Base-by-base conservation (phyloP, 352 stramenopile genomes). In the Elongisporangium anandrum region DNA sequence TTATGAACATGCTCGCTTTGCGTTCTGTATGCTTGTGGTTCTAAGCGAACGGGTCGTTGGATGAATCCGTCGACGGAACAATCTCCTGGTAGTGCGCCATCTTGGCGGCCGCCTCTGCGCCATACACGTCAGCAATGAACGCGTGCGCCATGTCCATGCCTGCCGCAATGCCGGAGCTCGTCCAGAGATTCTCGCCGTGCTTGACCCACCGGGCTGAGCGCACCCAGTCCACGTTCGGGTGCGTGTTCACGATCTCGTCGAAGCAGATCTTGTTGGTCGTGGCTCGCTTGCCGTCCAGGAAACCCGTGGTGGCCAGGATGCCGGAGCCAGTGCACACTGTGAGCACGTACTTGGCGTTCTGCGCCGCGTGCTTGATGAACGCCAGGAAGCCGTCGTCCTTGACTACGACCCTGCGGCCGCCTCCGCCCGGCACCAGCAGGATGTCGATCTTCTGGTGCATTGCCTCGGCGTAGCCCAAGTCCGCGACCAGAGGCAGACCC, bases 241-340 rank as follows among this genome's bases (percentile, higher is more conserved):
- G 59, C 17, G 61, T 45, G 17, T 60, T 20, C 21, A 66, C 65
- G 24, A 88, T 65, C 7, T 71, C 47, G 16, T 68, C 54, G 58
- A 79, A 87, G 24, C 60, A 67, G 24, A 81, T 65, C 56, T 88
- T 88, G 72, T 88, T 88, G 59, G 79, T 87, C n/a, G 79, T 88
- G 47, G 79, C 76, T 49, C 55, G 59, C 24, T 70, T 73, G 17
- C 65, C 70, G 38, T 79, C 74, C 23, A 88, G 52, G 16, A 79
- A 63, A 5, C 76, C 79, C 7, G 72, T 73, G 10, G 68, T 61
- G 7, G 69, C 76, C 49, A 88, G 61, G 38, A 86, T 69, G 1
- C 64, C 63, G 1, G 73, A 73, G 3, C 79, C 79, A 20, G 79
- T 87, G 64, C 79, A 88, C 56, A 88, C 75, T 0, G 66, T 82